Evolutionary conservation across 495 filamentous ascomycete species (phyloP).

Genomic region (Aspergillus saccharolyticus): DNA sequence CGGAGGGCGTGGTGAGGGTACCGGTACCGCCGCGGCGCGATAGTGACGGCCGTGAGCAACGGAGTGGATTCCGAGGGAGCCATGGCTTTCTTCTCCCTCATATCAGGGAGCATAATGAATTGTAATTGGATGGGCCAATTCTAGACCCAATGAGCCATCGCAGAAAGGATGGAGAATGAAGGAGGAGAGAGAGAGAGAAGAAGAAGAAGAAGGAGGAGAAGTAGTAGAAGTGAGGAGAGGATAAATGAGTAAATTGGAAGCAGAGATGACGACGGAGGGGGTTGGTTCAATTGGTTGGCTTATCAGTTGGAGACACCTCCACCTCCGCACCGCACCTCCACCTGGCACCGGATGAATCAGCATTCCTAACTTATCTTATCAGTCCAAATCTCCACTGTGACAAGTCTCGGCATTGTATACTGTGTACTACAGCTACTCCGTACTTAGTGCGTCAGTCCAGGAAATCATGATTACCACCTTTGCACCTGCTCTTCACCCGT

Average conservation of each 20-base stretch:
- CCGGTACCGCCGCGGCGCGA: conserved; percentile 48
- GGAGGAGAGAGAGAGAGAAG: neutral
- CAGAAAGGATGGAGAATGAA: too few relatives aligned
- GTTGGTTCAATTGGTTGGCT: neutral
- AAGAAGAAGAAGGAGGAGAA: neutral
- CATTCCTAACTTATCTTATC: neutral
- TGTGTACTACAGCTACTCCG: too few relatives aligned
- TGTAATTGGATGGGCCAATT: conserved; percentile 2
- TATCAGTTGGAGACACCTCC: neutral
- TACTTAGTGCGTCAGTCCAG: too few relatives aligned
- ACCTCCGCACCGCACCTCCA: too few relatives aligned
- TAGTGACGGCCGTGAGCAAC: conserved; percentile 30
- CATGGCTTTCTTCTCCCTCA: conserved; percentile 44
- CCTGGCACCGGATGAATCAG: neutral
- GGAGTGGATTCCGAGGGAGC: conserved; percentile 39
- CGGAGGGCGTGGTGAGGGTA: conserved; percentile 66
- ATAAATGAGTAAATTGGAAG: neutral
- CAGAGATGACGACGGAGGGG: too few relatives aligned
- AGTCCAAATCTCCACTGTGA: neutral
- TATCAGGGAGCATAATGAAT: conserved; percentile 18
- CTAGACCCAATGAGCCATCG: conserved; percentile 1
- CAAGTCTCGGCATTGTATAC: neutral
- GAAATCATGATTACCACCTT: too few relatives aligned
- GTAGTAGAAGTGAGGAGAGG: neutral
- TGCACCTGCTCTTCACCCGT: too few relatives aligned